Percentiles rank a stretch among this genome's conserved stretches.
These are phyloP conservation scores for Talaromyces sp. DNA, from an alignment of 2,329 filamentous ascomycete genomes.

Conservation along the genomic window DNA sequence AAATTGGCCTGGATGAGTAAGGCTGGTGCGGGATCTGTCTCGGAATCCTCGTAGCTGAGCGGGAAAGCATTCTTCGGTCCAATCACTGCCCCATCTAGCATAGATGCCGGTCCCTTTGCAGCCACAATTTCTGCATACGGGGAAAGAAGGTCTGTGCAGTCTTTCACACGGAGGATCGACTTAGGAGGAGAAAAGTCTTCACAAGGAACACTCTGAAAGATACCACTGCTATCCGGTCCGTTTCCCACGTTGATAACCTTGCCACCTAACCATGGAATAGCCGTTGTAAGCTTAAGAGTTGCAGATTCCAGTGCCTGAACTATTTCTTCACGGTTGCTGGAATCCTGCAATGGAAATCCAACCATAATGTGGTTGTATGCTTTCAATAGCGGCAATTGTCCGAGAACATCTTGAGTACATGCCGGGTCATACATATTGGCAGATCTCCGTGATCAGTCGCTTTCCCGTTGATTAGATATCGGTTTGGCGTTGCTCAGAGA, in stretches of 20 bases:
- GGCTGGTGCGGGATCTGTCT: conserved; percentile 1
- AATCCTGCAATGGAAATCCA: conserved; percentile 10
- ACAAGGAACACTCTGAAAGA: background rate
- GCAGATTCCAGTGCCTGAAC: conserved; percentile 17
- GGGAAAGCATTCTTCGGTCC: conserved; percentile 2
- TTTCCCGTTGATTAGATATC: background rate
- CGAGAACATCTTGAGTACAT: conserved; percentile 19
- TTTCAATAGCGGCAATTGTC: conserved; percentile 21
- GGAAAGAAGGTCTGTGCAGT: background rate
- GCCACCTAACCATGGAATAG: conserved; percentile 26
- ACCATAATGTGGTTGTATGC: conserved; percentile 21
- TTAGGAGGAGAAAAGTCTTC: conserved; percentile 9
- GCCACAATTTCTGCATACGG: conserved; percentile 5
- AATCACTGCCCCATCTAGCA: conserved; percentile 6
- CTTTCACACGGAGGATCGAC: conserved; percentile 14
- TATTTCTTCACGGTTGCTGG: background rate
- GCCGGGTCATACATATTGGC: conserved; percentile 4
- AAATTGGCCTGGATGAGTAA: conserved; percentile 10
- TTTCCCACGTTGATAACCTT: conserved; percentile 21
- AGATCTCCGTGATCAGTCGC: background rate
- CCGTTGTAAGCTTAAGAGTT: conserved; percentile 16
- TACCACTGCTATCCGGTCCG: background rate
- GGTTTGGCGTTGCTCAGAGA: too few species aligned
- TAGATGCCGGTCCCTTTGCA: background rate
- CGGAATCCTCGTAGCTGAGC: conserved; percentile 1